Percentiles rank a stretch among this genome's conserved stretches.
phyloP scores from a whole-genome alignment of 1,284 basidiomycete species.

The Sparassis latifolia region DNA sequence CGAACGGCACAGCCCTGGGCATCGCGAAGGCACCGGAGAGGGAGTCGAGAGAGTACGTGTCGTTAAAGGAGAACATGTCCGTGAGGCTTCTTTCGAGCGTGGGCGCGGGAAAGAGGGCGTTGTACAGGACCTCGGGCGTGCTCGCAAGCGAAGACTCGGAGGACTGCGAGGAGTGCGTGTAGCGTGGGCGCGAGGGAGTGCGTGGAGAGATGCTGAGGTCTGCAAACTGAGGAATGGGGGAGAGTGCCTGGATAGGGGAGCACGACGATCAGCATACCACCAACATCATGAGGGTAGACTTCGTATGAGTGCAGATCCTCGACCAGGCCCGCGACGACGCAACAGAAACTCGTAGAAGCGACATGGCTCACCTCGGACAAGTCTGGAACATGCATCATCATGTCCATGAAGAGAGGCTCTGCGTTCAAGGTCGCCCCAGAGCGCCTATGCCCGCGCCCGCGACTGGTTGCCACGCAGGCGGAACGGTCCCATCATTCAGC shows the following conservation, averaged over 20 bases:
- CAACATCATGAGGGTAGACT: not conserved
- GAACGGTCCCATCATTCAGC: conserved; percentile 1
- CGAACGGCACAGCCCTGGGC: conserved; percentile 7
- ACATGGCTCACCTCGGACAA: conserved; percentile 17
- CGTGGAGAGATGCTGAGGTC: conserved; percentile 46
- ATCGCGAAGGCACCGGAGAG: conserved; percentile 7
- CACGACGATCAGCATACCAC: conserved; percentile 10
- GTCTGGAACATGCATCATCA: conserved; percentile 12
- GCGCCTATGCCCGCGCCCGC: conserved; percentile 6
- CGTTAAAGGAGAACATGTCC: conserved; percentile 16
- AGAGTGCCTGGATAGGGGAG: conserved; percentile 13
- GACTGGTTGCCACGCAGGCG: conserved; percentile 8
- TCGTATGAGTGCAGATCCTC: not conserved
- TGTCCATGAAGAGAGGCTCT: conserved; percentile 14
- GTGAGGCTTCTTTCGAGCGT: conserved; percentile 20
- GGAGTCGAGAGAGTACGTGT: conserved; percentile 12
- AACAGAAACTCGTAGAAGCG: conserved; percentile 1
- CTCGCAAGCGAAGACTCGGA: conserved; percentile 54
- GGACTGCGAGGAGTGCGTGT: conserved; percentile 32
- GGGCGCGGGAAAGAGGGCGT: conserved; percentile 36
- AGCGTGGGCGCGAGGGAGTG: conserved; percentile 39
- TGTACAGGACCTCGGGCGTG: conserved; percentile 39
- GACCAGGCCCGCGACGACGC: not conserved
- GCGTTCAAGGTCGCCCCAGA: conserved; percentile 6
- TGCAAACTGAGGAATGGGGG: conserved; percentile 39